A percentile compares a stretch with the other conserved stretches of the same genome.
These are phyloP conservation scores for Colletotrichum zoysiae DNA, from an alignment of 2,329 filamentous ascomycete species.

Conservation along the genomic window DNA sequence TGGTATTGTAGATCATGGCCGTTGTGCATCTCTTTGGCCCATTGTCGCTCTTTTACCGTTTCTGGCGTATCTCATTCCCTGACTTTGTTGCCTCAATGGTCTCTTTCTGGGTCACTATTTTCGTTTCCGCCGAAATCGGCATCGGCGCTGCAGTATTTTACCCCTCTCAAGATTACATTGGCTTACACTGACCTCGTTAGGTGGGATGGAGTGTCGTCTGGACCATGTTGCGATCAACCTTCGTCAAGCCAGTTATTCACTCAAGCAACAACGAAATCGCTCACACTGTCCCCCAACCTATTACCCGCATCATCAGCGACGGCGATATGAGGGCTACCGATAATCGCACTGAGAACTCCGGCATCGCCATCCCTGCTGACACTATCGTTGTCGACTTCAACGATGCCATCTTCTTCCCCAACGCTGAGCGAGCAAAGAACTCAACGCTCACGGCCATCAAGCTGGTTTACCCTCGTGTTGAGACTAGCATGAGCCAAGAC, in stretches of 20 bases:
- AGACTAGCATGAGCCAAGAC: conserved; percentile 48
- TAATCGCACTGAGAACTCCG: conserved; percentile 42
- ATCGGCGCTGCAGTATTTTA: conserved; percentile 62
- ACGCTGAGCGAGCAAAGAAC: conserved; percentile 59
- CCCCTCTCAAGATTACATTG: neutral
- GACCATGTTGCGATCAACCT: conserved; percentile 61
- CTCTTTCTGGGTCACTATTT: conserved; percentile 74
- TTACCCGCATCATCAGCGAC: conserved; percentile 50
- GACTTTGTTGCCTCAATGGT: conserved; percentile 75
- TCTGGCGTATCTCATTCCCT: conserved; percentile 74
- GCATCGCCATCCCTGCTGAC: conserved; percentile 56
- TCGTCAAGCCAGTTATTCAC: conserved; percentile 38
- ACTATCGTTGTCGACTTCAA: conserved; percentile 69
- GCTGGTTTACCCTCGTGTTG: conserved; percentile 51
- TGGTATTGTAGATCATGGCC: conserved; percentile 24
- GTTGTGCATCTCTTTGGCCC: conserved; percentile 37
- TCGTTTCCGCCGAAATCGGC: conserved; percentile 70
- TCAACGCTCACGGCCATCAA: conserved; percentile 60
- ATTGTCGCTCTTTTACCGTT: conserved; percentile 68
- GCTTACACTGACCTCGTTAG: neutral
- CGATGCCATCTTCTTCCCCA: conserved; percentile 72
- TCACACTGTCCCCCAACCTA: conserved; percentile 56
- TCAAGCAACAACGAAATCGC: conserved; percentile 24
- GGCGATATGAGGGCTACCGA: conserved; percentile 47
- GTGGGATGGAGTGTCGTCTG: conserved; percentile 74